Conservation (phyloP, 163 green algal genomes). For the Scenedesmus sp. region DNA sequence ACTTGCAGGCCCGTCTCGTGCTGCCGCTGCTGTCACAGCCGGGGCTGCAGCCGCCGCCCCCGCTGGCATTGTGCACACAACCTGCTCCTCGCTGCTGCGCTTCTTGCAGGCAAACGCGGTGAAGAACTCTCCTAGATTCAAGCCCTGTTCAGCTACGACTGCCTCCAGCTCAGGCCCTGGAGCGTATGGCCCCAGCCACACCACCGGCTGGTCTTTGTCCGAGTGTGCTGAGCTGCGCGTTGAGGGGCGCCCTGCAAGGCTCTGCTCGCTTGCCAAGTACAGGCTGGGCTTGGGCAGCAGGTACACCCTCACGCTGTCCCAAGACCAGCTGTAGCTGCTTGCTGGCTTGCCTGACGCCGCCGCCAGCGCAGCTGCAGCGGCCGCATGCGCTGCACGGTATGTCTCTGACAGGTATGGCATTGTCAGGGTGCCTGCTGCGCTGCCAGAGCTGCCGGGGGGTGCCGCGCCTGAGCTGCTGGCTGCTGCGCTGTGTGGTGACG, state of each 20-base stretch:
- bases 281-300: slow-evolving; percentile 64
- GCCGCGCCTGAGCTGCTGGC: background rate
- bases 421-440: background rate
- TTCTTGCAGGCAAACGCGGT: slow-evolving; percentile 56
- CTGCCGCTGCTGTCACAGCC: slow-evolving; percentile 18
- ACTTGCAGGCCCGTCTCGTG: background rate
- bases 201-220: slow-evolving; percentile 59
- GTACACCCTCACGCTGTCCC: slow-evolving; percentile 48
- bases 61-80: background rate
- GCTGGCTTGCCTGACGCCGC: background rate
- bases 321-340: slow-evolving; percentile 12
- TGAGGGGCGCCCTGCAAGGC: slow-evolving; percentile 24
- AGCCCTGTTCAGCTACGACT: slow-evolving; percentile 9
- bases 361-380: slow-evolving; percentile 25
- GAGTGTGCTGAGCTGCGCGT: background rate
- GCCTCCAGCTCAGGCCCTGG: slow-evolving; percentile 26
- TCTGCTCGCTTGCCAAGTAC: slow-evolving; percentile 56
- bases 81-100: slow-evolving; percentile 17
- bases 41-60: background rate
- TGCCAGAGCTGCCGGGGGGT: background rate
- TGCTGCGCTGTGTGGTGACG: background rate
- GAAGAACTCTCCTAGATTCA: slow-evolving; percentile 60
- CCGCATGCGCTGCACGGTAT: background rate
- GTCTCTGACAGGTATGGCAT: slow-evolving; percentile 22
- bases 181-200: slow-evolving; percentile 54